Evolutionary conservation across 225 moss, liverwort and hornwort species (phyloP).

Genomic region (Marchantia polymorpha): DNA sequence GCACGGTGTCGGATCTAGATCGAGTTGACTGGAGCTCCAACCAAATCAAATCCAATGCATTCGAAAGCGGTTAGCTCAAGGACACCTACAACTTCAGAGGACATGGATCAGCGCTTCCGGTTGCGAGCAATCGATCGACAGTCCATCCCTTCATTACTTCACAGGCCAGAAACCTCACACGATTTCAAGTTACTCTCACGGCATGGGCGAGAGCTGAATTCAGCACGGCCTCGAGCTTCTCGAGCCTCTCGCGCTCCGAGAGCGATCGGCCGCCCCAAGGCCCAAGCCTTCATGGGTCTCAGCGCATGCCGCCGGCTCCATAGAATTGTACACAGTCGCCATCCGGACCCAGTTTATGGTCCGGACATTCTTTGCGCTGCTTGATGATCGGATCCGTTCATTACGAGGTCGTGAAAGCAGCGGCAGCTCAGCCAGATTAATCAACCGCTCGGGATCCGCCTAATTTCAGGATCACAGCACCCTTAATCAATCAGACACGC

Average conservation of each 20-base stretch:
- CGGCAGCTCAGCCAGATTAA: neutral
- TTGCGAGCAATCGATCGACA: neutral
- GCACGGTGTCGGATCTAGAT: neutral
- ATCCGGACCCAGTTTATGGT: neutral
- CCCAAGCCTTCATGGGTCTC: slow-evolving; percentile 21
- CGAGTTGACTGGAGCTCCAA: neutral
- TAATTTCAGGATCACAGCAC: neutral
- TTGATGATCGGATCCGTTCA: neutral
- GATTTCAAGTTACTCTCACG: neutral
- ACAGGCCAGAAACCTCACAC: slow-evolving; percentile 24
- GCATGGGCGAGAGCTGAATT: slow-evolving; percentile 18
- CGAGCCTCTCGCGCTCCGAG: neutral
- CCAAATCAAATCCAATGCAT: neutral
- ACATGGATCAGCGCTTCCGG: neutral
- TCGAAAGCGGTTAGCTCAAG: slow-evolving; percentile 18
- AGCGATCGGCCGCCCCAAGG: slow-evolving; percentile 21
- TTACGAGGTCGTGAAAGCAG: slow-evolving; percentile 5
- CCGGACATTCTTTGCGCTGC: slow-evolving; percentile 8
- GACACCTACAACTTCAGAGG: slow-evolving; percentile 23
- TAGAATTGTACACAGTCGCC: neutral
- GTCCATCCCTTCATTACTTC: slow-evolving; percentile 1
- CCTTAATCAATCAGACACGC: neutral
- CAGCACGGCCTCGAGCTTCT: slow-evolving; percentile 9
- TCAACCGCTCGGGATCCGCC: neutral
- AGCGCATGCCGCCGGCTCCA: slow-evolving; percentile 5